A percentile compares a stretch with the other conserved stretches of the same genome.
Evolutionary conservation across 345 rosid genomes (phyloP).

Genomic region (Iberis pinnata): DNA sequence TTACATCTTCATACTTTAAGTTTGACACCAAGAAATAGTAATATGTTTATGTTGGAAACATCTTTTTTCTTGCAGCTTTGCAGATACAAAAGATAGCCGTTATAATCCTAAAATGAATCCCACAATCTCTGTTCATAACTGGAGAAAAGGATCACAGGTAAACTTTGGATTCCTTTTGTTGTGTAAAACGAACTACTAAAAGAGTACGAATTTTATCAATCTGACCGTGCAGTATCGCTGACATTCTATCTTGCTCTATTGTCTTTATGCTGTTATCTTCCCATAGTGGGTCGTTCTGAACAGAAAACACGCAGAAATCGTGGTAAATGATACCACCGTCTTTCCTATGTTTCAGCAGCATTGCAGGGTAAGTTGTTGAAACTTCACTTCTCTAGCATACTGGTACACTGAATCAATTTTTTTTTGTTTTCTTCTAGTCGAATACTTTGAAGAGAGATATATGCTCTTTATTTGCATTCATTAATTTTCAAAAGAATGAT

Average conservation of each 20-base stretch:
- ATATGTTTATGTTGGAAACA: conserved; percentile 4
- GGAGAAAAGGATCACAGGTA: conserved; percentile 99
- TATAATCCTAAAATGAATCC: conserved; percentile 92
- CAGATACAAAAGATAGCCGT: conserved; percentile 93
- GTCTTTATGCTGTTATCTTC: conserved; percentile 19
- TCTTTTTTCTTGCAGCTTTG: conserved; percentile 54
- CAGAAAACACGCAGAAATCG: conserved; percentile 79
- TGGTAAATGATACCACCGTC: conserved; percentile 71
- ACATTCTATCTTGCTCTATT: conserved; percentile 6
- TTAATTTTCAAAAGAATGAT: not conserved
- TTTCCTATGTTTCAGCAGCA: conserved; percentile 80
- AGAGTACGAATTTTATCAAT: not conserved
- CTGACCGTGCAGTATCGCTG: conserved; percentile 12
- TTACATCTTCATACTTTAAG: not conserved
- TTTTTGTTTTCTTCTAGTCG: not conserved
- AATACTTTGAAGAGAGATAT: not conserved
- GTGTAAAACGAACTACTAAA: not conserved
- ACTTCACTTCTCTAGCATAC: conserved; percentile 3
- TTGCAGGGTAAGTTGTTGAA: conserved; percentile 65
- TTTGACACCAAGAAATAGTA: not conserved
- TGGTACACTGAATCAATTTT: not conserved
- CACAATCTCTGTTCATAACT: conserved; percentile 63
- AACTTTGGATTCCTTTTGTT: not conserved
- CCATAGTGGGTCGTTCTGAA: conserved; percentile 84
- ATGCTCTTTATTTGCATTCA: not conserved